Conservation (phyloP, 108 stramenopile genomes). For the Cyclotella atomus region DNA sequence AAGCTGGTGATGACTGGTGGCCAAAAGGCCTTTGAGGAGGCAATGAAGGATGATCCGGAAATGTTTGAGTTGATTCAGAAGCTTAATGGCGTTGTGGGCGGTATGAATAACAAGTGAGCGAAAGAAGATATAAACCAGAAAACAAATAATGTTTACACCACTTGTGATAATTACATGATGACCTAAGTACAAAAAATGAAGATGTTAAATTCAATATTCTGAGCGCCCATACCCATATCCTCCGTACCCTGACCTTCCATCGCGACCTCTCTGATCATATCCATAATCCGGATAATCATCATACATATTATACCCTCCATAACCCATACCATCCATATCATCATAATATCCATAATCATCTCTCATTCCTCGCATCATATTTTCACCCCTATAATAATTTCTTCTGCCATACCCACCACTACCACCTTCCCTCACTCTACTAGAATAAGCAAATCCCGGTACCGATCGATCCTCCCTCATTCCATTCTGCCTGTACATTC, state of each 20-base stretch:
- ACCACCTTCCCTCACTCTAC: constrained; percentile 14
- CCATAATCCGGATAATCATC: constrained; percentile 8
- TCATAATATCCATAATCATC: not conserved
- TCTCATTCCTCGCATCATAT: not conserved
- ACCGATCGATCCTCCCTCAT: constrained; percentile 10
- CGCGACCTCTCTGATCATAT: not conserved
- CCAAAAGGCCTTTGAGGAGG: constrained; percentile 53
- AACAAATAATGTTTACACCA: not conserved
- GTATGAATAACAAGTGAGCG: constrained; percentile 17
- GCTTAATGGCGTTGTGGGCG: constrained; percentile 50
- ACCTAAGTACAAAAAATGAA: constrained; percentile 14
- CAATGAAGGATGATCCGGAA: constrained; percentile 56
- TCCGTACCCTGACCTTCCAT: not conserved
- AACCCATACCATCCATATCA: constrained; percentile 1
- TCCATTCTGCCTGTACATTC: not conserved
- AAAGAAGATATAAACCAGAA: not conserved
- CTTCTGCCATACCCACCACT: not conserved
- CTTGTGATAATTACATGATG: not conserved
- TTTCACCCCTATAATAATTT: constrained; percentile 1
- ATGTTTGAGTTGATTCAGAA: constrained; percentile 55
- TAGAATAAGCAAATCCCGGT: constrained; percentile 24
- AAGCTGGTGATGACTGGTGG: constrained; percentile 59
- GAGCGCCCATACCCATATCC: constrained; percentile 6
- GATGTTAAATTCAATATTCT: not conserved
- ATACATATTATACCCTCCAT: not conserved